A percentile compares a stretch with the other conserved stretches of the same genome.
Evolutionary conservation across 495 filamentous ascomycete genomes (phyloP).

Genomic region (Pseudotulostoma volvatum): DNA sequence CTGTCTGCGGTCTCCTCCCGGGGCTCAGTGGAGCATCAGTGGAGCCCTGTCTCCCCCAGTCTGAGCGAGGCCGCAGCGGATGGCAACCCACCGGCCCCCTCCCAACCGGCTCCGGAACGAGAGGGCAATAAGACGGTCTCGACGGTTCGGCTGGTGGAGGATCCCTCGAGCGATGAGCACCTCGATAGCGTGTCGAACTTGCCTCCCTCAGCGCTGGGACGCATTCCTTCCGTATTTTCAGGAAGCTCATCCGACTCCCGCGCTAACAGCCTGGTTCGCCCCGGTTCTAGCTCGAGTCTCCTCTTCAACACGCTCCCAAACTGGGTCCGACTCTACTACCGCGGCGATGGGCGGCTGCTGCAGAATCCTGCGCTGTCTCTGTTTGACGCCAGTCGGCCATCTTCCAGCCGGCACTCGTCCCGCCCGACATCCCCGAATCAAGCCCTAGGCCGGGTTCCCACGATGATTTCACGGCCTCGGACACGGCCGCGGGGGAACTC

Average conservation of each 20-base stretch:
- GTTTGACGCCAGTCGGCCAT: slow-evolving; percentile 18
- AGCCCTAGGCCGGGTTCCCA: slow-evolving; percentile 1
- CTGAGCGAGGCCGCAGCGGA: slow-evolving; percentile 6
- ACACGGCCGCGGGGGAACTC: slow-evolving; percentile 24
- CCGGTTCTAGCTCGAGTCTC: slow-evolving; percentile 32
- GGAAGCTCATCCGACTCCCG: not conserved
- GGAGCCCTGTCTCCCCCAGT: slow-evolving; percentile 13
- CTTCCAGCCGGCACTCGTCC: slow-evolving; percentile 5
- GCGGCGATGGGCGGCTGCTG: slow-evolving; percentile 17
- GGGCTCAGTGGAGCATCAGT: slow-evolving; percentile 30
- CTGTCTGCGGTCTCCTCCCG: slow-evolving; percentile 59
- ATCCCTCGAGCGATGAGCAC: slow-evolving; percentile 21
- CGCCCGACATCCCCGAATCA: slow-evolving; percentile 3
- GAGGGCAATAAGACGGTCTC: slow-evolving; percentile 22
- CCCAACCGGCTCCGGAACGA: slow-evolving; percentile 13
- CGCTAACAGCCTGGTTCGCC: slow-evolving; percentile 15
- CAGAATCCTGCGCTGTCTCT: slow-evolving; percentile 18
- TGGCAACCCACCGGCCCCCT: slow-evolving; percentile 8
- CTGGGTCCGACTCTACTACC: slow-evolving; percentile 35
- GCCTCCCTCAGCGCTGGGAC: slow-evolving; percentile 16
- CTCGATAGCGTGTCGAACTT: slow-evolving; percentile 28
- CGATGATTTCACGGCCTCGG: slow-evolving; percentile 29
- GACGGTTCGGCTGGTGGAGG: slow-evolving; percentile 31
- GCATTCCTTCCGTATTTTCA: slow-evolving; percentile 1
- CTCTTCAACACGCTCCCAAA: slow-evolving; percentile 36